phyloP scores from a whole-genome alignment of 2,329 filamentous ascomycete genomes.

The Talaromyces pinophilus region DNA sequence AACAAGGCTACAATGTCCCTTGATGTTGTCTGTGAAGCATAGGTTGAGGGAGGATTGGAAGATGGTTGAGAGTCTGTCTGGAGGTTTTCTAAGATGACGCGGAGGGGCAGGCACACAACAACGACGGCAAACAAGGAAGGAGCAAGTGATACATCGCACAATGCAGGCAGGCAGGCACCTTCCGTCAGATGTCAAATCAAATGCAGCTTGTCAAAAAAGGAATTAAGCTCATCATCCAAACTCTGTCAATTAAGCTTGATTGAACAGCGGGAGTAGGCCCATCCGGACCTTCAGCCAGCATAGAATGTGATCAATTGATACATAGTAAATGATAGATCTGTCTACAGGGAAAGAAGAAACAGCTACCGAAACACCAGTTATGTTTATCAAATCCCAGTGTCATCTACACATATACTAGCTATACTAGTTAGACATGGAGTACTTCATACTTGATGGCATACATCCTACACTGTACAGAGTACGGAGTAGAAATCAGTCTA shows the following conservation, averaged over 20 bases:
- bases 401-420: neutral
- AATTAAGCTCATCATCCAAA: neutral
- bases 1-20: neutral
- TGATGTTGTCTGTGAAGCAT: neutral
- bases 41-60: neutral
- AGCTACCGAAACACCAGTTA: neutral
- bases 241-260: neutral
- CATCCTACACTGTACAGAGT: neutral
- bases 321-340: neutral
- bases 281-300: constrained; percentile 1
- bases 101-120: neutral
- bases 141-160: neutral
- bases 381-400: neutral
- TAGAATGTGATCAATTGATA: neutral
- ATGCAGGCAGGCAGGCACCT: neutral
- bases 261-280: neutral
- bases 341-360: neutral
- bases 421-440: neutral
- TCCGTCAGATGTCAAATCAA: neutral
- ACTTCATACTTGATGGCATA: neutral
- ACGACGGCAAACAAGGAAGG: neutral
- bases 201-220: neutral
- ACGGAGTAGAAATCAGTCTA: neutral
- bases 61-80: neutral
- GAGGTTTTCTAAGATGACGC: neutral